A percentile compares a stretch with the other conserved stretches of the same genome.
These are phyloP conservation scores for Aspergillus ellipticus DNA, from an alignment of 495 filamentous ascomycete genomes.

Conservation along the genomic window DNA sequence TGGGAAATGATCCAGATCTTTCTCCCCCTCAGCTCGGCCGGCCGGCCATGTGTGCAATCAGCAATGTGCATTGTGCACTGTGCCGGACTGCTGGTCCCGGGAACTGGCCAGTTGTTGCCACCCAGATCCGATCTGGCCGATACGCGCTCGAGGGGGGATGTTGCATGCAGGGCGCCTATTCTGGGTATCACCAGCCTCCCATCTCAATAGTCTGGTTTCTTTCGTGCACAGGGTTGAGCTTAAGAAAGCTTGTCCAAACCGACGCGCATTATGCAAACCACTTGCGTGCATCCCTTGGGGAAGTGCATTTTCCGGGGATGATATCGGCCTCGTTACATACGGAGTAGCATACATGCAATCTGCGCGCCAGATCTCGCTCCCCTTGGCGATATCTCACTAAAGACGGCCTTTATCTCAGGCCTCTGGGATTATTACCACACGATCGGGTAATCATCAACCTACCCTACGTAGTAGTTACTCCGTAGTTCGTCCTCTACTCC, in stretches of 20 bases:
- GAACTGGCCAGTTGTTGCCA: not conserved
- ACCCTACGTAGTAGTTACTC: not conserved
- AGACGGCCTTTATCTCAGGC: not conserved
- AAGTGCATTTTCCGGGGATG: not conserved
- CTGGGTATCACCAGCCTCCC: not conserved
- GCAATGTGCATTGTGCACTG: too few relatives aligned
- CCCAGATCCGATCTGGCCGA: not conserved
- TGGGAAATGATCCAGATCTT: not conserved
- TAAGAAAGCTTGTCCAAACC: slow-evolving; percentile 1
- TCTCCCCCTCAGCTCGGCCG: not conserved
- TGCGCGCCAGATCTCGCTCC: not conserved
- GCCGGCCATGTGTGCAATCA: not conserved
- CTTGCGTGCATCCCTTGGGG: not conserved
- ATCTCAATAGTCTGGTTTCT: not conserved
- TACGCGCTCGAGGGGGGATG: not conserved
- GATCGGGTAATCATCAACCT: too few relatives aligned
- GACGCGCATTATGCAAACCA: not conserved
- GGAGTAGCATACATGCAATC: not conserved
- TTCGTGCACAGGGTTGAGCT: not conserved
- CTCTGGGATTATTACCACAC: not conserved
- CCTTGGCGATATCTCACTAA: not conserved
- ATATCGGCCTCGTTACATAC: not conserved
- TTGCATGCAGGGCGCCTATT: not conserved
- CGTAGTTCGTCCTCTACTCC: not conserved
- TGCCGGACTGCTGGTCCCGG: too few relatives aligned